phyloP scores from a whole-genome alignment of 2,329 filamentous ascomycete species.

The Alternaria atra region DNA sequence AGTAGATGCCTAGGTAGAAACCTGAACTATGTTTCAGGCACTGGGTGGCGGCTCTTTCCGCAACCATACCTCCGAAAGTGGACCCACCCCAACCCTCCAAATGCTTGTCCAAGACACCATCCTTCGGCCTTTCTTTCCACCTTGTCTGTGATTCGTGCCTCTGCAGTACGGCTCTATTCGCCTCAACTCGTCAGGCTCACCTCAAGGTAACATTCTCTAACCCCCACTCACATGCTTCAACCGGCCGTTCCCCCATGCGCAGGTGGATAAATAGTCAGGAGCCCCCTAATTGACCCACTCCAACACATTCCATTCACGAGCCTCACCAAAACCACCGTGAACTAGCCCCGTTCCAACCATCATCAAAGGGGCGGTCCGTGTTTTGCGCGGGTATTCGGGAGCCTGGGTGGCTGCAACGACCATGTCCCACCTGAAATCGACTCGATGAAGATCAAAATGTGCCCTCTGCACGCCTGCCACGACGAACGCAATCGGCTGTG shows the following conservation, averaged over 20 bases:
- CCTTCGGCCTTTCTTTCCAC: background rate
- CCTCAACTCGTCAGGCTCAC: background rate
- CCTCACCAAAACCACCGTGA: background rate
- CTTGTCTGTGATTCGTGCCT: background rate
- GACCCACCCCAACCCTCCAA: constrained; percentile 9
- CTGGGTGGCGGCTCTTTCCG: constrained; percentile 21
- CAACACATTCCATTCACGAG: constrained; percentile 6
- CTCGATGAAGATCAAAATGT: constrained; percentile 6
- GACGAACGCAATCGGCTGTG: constrained; percentile 5
- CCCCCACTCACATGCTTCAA: background rate
- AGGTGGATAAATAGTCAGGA: constrained; percentile 2
- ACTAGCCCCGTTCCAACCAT: background rate
- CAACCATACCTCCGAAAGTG: constrained; percentile 20
- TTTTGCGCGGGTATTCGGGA: background rate
- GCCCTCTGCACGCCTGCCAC: constrained; percentile 7
- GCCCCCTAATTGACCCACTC: constrained; percentile 5
- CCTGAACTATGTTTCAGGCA: constrained; percentile 12
- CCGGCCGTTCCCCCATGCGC: constrained; percentile 7
- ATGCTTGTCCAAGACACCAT: constrained; percentile 7
- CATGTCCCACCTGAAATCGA: constrained; percentile 8
- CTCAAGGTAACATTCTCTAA: background rate
- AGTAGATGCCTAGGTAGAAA: background rate
- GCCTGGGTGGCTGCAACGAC: constrained; percentile 2
- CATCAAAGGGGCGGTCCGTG: constrained; percentile 2
- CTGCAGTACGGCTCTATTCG: background rate